These are phyloP conservation scores for Colletotrichum scovillei DNA, from an alignment of 2,329 filamentous ascomycete species.

Conservation along the genomic window DNA sequence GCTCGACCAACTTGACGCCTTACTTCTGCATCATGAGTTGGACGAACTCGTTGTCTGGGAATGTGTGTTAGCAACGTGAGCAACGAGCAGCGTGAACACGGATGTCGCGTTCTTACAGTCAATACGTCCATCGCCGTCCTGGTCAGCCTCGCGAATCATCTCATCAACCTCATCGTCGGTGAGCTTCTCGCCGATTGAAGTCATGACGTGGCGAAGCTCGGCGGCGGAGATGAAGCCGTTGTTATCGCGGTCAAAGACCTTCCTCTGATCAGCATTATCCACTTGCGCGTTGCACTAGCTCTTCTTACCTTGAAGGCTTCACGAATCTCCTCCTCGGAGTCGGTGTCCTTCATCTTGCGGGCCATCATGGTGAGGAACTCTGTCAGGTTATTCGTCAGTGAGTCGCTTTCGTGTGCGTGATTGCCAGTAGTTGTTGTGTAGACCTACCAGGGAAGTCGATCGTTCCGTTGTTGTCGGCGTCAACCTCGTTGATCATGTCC, in stretches of 20 bases:
- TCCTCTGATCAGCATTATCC: slow-evolving; percentile 8
- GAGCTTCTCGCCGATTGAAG: slow-evolving; percentile 90
- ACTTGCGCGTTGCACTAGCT: neutral
- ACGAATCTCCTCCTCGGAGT: slow-evolving; percentile 90
- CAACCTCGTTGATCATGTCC: slow-evolving; percentile 95
- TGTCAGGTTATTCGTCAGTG: slow-evolving; percentile 53
- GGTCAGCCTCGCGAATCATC: slow-evolving; percentile 93
- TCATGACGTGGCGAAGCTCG: slow-evolving; percentile 91
- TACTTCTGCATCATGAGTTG: slow-evolving; percentile 98
- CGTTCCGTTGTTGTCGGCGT: slow-evolving; percentile 92
- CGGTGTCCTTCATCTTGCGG: slow-evolving; percentile 93
- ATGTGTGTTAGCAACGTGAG: neutral
- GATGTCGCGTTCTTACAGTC: slow-evolving; percentile 72
- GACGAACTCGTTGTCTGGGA: slow-evolving; percentile 87
- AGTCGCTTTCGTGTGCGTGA: neutral
- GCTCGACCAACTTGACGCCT: slow-evolving; percentile 39
- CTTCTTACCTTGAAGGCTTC: slow-evolving; percentile 84
- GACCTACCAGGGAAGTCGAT: slow-evolving; percentile 88
- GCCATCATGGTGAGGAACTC: slow-evolving; percentile 96
- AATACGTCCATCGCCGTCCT: slow-evolving; percentile 89
- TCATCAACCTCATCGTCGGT: slow-evolving; percentile 92
- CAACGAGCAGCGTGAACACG: neutral
- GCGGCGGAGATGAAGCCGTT: slow-evolving; percentile 92
- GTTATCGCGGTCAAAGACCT: slow-evolving; percentile 89
- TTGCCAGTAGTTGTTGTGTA: neutral